Evolutionary conservation across 2,329 filamentous ascomycete genomes (phyloP), one percentile per base, ranked within the genome.

Genomic region (Trichoderma harzianum): DNA sequence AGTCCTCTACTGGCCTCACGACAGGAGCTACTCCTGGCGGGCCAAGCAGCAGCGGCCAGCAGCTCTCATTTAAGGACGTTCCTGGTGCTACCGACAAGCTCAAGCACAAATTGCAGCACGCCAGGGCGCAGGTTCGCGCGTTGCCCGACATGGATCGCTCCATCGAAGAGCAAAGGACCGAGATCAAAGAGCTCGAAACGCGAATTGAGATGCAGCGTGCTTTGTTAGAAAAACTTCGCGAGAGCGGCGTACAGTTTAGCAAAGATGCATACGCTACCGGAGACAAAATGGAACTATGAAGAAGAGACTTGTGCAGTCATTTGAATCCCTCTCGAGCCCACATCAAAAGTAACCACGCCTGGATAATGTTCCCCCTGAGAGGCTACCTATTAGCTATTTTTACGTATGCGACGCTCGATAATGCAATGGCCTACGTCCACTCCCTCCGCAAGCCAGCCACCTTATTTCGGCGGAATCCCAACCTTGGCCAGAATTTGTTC

Each of bases 61-160:
- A 79, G 58, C 81, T 86, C 55, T 84, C 82, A 18, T 84, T 87
- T 73, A 97, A 97, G 80, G 92, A 97, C 76, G 88, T 98, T 18
- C 90, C 92, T 2, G 88, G 90, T 3, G 93, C 93, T 43, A 92
- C 93, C 1, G 92, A 94, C 78, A 87, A 88, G 43, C 86, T 98
- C 76, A 95, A 93, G 81, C 91, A 95, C 81, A 93, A 93, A 81
- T 88, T 98, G 72, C 92, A 94, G 80, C 91, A 91, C 75, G 94
- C 95, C 64, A 87, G 92, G 64, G 86, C 85, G 39, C 88, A 90
- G 76, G 84, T 94, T 67, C 85, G 86, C 77, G 83, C 84, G 32
- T 80, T 96, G 75, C 92, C 91, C 11, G 93, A 95, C 81, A 89
- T 95, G 79, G 84, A 88, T 21, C 86, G 92, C 68, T 87, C 84